A percentile compares a stretch with the other conserved stretches of the same genome.
Evolutionary conservation across 2,329 filamentous ascomycete genomes (phyloP).

Genomic region (Davidsoniella eucalypti): DNA sequence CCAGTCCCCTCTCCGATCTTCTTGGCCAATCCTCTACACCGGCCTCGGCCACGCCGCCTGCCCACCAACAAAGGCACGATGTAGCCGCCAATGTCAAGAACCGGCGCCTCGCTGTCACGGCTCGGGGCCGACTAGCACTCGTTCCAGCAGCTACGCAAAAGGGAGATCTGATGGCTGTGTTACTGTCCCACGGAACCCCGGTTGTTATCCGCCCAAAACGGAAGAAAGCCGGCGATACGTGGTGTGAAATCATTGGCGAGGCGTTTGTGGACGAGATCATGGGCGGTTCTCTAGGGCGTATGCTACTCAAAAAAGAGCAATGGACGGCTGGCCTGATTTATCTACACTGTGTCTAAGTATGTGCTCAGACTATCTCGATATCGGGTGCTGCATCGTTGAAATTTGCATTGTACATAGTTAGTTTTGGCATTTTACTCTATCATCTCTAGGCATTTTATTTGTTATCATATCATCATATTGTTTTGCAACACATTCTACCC

Average conservation of each 20-base stretch:
- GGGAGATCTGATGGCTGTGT: constrained; percentile 6
- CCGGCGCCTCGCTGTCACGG: constrained; percentile 9
- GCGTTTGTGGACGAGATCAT: constrained; percentile 12
- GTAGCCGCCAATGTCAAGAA: constrained; percentile 1
- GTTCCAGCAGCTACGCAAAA: constrained; percentile 12
- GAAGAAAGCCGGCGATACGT: constrained; percentile 3
- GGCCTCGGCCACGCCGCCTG: constrained; percentile 2
- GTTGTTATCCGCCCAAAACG: constrained; percentile 7
- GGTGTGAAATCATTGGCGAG: constrained; percentile 12
- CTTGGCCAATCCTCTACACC: constrained; percentile 1
- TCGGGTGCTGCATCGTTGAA: not conserved
- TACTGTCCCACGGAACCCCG: constrained; percentile 10
- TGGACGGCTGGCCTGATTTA: constrained; percentile 8
- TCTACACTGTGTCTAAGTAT: constrained; percentile 5
- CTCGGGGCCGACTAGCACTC: constrained; percentile 6
- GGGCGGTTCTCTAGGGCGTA: constrained; percentile 5
- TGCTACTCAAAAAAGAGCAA: constrained; percentile 10
- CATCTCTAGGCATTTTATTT: not conserved
- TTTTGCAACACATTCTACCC: not conserved
- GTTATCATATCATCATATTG: not conserved
- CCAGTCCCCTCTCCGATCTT: constrained; percentile 5
- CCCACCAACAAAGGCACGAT: not conserved
- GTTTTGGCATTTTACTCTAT: not conserved
- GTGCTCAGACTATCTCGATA: not conserved
- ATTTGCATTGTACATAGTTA: not conserved